Evolutionary conservation across 2,329 filamentous ascomycete species (phyloP), one percentile per base, ranked within the genome.

Genomic region (Colletotrichum karsti): DNA sequence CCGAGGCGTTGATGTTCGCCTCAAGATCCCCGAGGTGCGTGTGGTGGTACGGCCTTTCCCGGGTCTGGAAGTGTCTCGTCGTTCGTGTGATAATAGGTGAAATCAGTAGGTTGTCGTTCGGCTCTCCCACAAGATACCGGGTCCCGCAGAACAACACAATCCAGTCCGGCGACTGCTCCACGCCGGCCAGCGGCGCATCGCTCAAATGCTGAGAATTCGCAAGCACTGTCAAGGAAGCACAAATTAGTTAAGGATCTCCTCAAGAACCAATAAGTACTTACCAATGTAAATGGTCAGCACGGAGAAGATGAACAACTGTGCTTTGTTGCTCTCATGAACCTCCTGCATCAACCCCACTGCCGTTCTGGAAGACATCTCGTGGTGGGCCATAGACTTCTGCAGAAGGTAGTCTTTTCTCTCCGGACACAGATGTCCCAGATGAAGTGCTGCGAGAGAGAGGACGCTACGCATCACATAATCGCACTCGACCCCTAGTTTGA

Each of bases 391-490:
- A 4, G 73, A 71, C 44, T 67, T 65, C 10, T 70, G 61, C 3
- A 66, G 18, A 13, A 72, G 42, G 1, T 37, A 30, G 6, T 70
- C 68, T n/a, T 37, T 63, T 18, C 70, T 62, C 2, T 77, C 71
- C 4, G 70, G 71, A 5, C 37, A 57, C 5, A 70, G 41, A 41
- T 78, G 77, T 2, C 84, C 81, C 3, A 87, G 76, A 67, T 88
- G 85, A 3, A 87, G 73, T 1, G 84, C 84, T 2, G 84, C 80
- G 7, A 87, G 71, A 7, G 85, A 82, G 8, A 88, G 76, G 12
- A 87, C 78, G 13, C 78, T 79, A 12, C 82, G 81, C 74, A 88
- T 82, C 9, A 87, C 80, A 68, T 83, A 86, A 15, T 81, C 81
- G 63, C 80, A 80, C 1, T 75, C 69, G 30, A 87, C 81, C 3